Evolutionary conservation across 441 rosid species (phyloP), one percentile per base, ranked within the genome.

Genomic region (Omphalea diandra): DNA sequence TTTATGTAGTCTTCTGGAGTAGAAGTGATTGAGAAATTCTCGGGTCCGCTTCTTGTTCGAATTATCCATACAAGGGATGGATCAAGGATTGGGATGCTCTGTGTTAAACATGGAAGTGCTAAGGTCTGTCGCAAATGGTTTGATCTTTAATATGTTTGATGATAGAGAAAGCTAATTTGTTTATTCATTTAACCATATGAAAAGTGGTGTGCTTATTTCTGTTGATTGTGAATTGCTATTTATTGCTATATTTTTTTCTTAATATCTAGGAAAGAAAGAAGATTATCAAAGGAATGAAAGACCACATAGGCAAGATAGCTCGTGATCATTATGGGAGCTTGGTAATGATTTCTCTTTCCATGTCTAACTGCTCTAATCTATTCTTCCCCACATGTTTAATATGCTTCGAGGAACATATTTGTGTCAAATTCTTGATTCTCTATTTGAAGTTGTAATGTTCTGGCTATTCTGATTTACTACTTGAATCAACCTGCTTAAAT

Each of bases 41-140:
- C 90, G 0, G 87, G 99, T 47, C 81, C 92, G 2, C 98, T 87
- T 63, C 91, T 95, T 78, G 79, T 86, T 67, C 94, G 99, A 80
- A 89, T 95, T 90, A 82, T 90, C 80, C 99, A 95, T 81, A 91
- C 98, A n/a, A 89, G 83, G 74, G 97, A 93, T 72, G 99, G 99
- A 71, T 86, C 94, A 66, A 85, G 86, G 86, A 77, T 93, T 77
- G 99, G 94, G 52, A 81, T 88, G 71, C 86, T 93, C 44, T 88
- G 94, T 70, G 73, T 95, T 71, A 95, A 91, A 84, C 89, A 93
- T 82, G 99, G 99, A 74, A 88, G 87, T 77, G 93, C 99, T 41
- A 91, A 90, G 98, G 99, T 94, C 73, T 69, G 78, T 70, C 74
- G 67, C 40, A 46, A 20, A 47, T 63, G 20, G n/a, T 63, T 3